A percentile compares a stretch with the other conserved stretches of the same genome.
phyloP scores from a whole-genome alignment of 805 yeast genomes.

The Ogataea glucozyma region DNA sequence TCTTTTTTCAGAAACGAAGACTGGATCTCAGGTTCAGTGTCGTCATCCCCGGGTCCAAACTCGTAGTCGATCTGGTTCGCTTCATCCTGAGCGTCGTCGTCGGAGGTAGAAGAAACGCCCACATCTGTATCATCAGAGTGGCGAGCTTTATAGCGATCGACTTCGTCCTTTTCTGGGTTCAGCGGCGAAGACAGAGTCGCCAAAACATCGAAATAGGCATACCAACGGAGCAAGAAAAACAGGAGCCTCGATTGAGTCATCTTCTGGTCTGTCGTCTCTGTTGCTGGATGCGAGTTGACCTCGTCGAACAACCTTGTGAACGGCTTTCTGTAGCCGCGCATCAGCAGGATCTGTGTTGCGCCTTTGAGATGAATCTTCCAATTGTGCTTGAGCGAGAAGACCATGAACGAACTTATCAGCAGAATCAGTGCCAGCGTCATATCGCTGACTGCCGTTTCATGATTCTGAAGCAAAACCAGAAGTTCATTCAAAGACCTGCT shows the following conservation, averaged over 20 bases:
- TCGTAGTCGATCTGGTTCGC: constrained; percentile 32
- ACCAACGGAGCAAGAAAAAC: constrained; percentile 66
- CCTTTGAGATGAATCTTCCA: constrained; percentile 71
- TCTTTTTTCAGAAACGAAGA: constrained; percentile 24
- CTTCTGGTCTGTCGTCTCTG: constrained; percentile 24
- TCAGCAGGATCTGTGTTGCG: constrained; percentile 61
- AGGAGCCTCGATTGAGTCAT: constrained; percentile 41
- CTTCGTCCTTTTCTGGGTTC: constrained; percentile 31
- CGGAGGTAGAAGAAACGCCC: too few relatives aligned
- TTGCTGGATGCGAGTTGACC: constrained; percentile 9
- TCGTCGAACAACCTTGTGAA: constrained; percentile 29
- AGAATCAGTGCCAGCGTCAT: constrained; percentile 63
- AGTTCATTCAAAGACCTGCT: constrained; percentile 60
- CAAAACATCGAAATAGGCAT: constrained; percentile 63
- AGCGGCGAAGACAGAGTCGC: constrained; percentile 60
- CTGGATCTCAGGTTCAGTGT: constrained; percentile 6
- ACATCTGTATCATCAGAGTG: too few relatives aligned
- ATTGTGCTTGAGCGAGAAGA: constrained; percentile 44
- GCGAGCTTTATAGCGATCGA: too few relatives aligned
- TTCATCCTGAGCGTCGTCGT: constrained; percentile 5
- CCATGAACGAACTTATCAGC: constrained; percentile 58
- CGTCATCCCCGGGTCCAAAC: constrained; percentile 19
- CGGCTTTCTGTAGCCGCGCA: constrained; percentile 47
- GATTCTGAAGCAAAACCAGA: constrained; percentile 49
- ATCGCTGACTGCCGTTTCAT: constrained; percentile 58